Base-by-base conservation (phyloP, 2,329 filamentous ascomycete genomes). In the Escovopsis sp. region DNA sequence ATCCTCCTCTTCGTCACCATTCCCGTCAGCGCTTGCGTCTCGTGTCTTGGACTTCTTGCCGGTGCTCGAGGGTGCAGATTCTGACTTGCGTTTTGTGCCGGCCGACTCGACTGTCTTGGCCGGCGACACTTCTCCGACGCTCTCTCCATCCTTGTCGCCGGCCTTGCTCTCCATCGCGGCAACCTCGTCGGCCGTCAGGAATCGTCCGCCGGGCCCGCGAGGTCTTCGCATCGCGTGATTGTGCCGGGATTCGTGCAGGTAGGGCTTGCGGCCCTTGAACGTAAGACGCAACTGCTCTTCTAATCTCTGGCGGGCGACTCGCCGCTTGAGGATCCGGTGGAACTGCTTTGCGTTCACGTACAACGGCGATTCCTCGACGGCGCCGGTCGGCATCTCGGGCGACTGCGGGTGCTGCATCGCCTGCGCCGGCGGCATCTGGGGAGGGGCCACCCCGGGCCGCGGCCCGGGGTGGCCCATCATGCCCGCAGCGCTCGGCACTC, bases 261-360 rank as follows among this genome's bases (percentile, higher is more conserved):
- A 98, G 4, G 91, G 91, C 65, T 95, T 96, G 33, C 91, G 79
- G 26, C 89, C 89, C 65, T 98, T 98, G 9, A 83, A 93, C 0
- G 91, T 96, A 45, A 96, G 67, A 36, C 91, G 78, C 36, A 98
- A 66, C 43, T 88, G 85, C 60, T 98, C 91, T 60, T 98, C 91
- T 12, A 98, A 70, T 59, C 85, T 86, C 62, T 96, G 91, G 32
- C 91, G 77, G 6, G 91, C 91, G 49, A 96, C 86, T 45, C 91
- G 77, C 45, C 91, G 77, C 69, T 98, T 96, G 43, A 98, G 65
- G 39, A 98, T 98, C 26, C 91, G 83, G 59, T 98, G 91, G 53
- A 98, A 98, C 56, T 98, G 91, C 61, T 98, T 98, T 5, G 91
- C 91, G 55, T 98, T 98, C 55, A 98, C 91, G 53, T 98, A 98